Conservation (phyloP, 2,329 filamentous ascomycete species). For the Aspergillus carbonarius region DNA sequence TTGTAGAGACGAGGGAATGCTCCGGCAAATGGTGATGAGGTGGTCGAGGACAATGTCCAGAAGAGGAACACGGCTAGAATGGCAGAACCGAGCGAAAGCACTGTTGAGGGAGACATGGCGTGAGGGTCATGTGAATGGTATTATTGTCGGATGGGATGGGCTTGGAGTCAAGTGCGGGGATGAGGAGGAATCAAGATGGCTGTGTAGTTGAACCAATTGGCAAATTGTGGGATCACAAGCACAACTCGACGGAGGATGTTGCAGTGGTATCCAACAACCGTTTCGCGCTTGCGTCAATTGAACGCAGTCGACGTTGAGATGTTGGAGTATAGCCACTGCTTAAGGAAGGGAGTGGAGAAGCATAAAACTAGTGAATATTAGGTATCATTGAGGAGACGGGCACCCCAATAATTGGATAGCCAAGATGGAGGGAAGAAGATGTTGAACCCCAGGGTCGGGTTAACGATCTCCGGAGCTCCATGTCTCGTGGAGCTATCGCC, state of each 20-base stretch:
- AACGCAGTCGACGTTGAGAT: neutral
- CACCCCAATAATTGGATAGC: neutral
- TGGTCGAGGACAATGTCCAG: slow-evolving; percentile 43
- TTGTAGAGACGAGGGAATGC: slow-evolving; percentile 64
- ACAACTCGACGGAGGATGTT: neutral
- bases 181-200: neutral
- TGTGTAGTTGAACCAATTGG: neutral
- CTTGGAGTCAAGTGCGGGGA: neutral
- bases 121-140: neutral
- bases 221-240: neutral
- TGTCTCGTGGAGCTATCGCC: neutral
- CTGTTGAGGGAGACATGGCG: slow-evolving; percentile 20
- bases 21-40: slow-evolving; percentile 38
- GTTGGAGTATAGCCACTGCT: neutral
- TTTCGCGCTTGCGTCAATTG: neutral
- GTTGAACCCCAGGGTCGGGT: neutral
- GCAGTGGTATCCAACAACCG: neutral
- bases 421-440: neutral
- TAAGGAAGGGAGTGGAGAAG: neutral
- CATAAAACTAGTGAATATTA: neutral
- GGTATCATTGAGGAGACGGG: neutral
- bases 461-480: neutral
- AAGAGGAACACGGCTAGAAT: slow-evolving; percentile 46
- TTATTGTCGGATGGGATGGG: neutral
- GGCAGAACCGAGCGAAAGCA: slow-evolving; percentile 33